These are phyloP conservation scores for Orbilia quercus DNA, from an alignment of 2,329 filamentous ascomycete genomes.

Conservation along the genomic window DNA sequence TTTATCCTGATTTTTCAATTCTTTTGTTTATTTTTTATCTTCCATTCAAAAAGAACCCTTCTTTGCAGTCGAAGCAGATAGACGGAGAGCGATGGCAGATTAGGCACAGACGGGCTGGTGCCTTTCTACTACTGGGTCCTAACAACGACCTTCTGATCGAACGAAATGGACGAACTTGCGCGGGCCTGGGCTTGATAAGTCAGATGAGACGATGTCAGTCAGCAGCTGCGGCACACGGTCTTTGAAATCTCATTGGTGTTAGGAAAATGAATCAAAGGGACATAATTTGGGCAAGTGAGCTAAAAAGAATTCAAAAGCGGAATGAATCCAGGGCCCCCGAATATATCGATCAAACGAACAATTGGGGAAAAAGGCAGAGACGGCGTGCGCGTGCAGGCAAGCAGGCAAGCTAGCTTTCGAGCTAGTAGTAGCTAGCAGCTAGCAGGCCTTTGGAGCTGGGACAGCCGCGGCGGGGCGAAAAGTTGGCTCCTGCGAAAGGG, in stretches of 20 bases:
- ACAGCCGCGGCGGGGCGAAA: conserved; percentile 31
- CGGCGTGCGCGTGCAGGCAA: conserved; percentile 24
- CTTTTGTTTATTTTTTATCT: too few species aligned
- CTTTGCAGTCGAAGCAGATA: conserved; percentile 35
- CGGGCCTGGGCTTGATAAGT: conserved; percentile 46
- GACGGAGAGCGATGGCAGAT: conserved; percentile 18
- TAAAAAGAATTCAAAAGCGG: conserved; percentile 47
- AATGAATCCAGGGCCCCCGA: conserved; percentile 31
- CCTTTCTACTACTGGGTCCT: conserved; percentile 43
- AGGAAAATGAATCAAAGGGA: conserved; percentile 53
- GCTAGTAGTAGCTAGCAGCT: conserved; percentile 21
- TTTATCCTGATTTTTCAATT: conserved; percentile 18
- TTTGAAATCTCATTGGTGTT: conserved; percentile 53
- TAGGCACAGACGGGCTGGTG: conserved; percentile 29
- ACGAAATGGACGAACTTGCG: conserved; percentile 40
- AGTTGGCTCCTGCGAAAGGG: conserved; percentile 40
- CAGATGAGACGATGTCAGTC: conserved; percentile 52
- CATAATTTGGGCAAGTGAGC: conserved; percentile 42
- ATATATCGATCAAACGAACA: conserved; percentile 51
- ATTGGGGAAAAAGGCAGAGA: conserved; percentile 37
- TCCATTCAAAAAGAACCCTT: conserved; percentile 24
- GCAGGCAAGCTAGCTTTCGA: conserved; percentile 29
- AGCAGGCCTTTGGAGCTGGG: conserved; percentile 12
- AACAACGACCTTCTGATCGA: conserved; percentile 48
- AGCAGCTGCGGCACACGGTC: conserved; percentile 53